Base-by-base conservation (phyloP, 208 protist species). In the Acanthamoeba healyi region DNA sequence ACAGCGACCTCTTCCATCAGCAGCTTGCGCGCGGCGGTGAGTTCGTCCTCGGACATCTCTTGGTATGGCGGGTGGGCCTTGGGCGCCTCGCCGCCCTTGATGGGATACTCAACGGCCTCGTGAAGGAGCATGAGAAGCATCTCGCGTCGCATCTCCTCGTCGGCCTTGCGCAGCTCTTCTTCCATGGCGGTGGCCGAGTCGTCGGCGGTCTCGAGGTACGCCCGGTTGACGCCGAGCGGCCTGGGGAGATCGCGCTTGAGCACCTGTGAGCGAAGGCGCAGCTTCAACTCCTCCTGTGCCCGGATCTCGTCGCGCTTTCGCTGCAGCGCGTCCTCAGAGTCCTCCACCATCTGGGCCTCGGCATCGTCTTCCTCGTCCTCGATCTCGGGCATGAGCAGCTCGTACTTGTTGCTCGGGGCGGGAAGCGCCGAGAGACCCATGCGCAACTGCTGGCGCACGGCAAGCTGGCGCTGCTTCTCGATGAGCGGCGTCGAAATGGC, bases 331-430 rank as follows among this genome's bases (percentile, higher is more conserved):
- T 96, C 94, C 6, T 95, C 95, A 24, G 94, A 49, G 65, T 94
- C 94, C 14, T 91, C 54, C 24, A 79, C 88, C 9, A 51, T 56
- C 9, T 38, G 6, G 3, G 70, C 29, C 22, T 51, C 40, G 17
- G 65, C 70, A n/a, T 70, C 49, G 0, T 74, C 51, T 38, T 79
- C 88, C 19, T 38, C 67, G 44, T 36, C 67, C 7, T 38, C 84
- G 56, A 61, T 29, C 29, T 81, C 46, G 10, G 89, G 93, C 67
- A 97, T 58, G 7, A 95, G 84, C 32, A 98, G 93, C 84, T 96
- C 87, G 92, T 96, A 97, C 51, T 97, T 94, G 84, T 97, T 96
- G 2, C 84, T 84, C 10, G 97, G 97, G 38, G 94, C 79, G 19
- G 96, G 96, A 24, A 98, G 93, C 54, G 67, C 63, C 19, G 92